Conservation (phyloP, 768 basidiomycete species). For the Boletus sp. region DNA sequence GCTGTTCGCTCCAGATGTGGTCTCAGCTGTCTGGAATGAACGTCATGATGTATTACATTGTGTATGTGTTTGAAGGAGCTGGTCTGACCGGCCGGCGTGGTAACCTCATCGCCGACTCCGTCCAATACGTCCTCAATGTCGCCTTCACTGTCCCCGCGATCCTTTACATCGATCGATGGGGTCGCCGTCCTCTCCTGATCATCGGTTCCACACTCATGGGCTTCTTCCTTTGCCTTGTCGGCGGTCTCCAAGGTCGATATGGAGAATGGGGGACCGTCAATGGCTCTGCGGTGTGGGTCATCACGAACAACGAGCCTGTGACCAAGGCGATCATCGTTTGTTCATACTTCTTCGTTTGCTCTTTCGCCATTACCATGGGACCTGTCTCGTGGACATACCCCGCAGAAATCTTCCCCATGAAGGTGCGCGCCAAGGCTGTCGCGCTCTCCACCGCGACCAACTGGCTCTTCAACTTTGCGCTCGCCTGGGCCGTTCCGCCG, state of each 20-base stretch:
- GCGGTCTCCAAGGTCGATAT: conserved; percentile 65
- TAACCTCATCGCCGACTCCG: conserved; percentile 71
- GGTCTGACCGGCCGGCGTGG: conserved; percentile 72
- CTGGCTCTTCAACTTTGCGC: conserved; percentile 71
- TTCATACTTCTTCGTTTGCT: conserved; percentile 74
- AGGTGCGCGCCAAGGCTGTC: conserved; percentile 61
- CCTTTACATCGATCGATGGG: conserved; percentile 73
- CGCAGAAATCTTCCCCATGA: conserved; percentile 67
- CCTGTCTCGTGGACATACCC: conserved; percentile 75
- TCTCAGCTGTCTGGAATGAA: conserved; percentile 76
- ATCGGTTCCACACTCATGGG: conserved; percentile 66
- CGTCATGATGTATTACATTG: conserved; percentile 64
- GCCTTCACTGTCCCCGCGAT: conserved; percentile 44
- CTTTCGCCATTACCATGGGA: conserved; percentile 73
- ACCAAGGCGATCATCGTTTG: conserved; percentile 74
- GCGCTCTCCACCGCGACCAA: conserved; percentile 43
- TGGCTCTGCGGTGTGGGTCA: conserved; percentile 53
- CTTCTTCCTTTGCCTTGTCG: conserved; percentile 74
- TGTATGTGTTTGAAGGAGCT: conserved; percentile 75
- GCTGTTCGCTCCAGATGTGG: conserved; percentile 76
- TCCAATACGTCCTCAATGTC: conserved; percentile 50
- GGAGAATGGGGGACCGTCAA: conserved; percentile 58
- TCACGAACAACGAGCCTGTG: conserved; percentile 47
- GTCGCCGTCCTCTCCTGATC: conserved; percentile 73
- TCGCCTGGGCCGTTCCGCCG: conserved; percentile 74